phyloP scores from a whole-genome alignment of 305 asterid genomes.

The Fraxinus paxiana region DNA sequence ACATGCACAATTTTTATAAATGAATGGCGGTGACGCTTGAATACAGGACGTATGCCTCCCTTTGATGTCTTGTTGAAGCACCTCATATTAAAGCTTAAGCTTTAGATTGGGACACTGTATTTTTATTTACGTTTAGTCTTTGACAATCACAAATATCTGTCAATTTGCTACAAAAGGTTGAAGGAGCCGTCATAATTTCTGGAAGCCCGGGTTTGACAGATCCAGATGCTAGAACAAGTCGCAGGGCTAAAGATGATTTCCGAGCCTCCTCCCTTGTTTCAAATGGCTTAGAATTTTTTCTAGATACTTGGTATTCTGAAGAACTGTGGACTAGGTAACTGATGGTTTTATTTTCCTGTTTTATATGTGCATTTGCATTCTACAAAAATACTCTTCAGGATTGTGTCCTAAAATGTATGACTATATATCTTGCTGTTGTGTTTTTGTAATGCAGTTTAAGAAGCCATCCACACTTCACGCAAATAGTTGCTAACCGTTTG shows the following conservation, averaged over 20 bases:
- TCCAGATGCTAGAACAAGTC: slow-evolving; percentile 49
- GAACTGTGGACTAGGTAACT: slow-evolving; percentile 80
- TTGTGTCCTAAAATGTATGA: neutral
- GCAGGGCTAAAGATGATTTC: slow-evolving; percentile 78
- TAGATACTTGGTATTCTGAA: slow-evolving; percentile 83
- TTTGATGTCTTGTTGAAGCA: neutral
- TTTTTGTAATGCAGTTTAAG: slow-evolving; percentile 57
- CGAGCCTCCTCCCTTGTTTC: slow-evolving; percentile 64
- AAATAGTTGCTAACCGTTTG: slow-evolving; percentile 46
- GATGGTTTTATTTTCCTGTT: neutral
- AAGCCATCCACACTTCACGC: slow-evolving; percentile 69
- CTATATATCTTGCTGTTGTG: neutral
- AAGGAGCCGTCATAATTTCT: slow-evolving; percentile 74
- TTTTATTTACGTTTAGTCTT: neutral
- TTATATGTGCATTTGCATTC: neutral
- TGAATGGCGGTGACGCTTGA: neutral
- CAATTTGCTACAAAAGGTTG: slow-evolving; percentile 41
- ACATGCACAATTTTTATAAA: neutral
- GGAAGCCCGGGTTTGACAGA: slow-evolving; percentile 89
- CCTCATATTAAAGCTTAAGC: neutral
- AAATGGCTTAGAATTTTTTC: slow-evolving; percentile 60
- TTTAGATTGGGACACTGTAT: neutral
- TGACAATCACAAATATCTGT: slow-evolving; percentile 16
- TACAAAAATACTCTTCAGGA: neutral
- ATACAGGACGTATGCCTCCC: neutral